phyloP scores from a whole-genome alignment of 2,329 filamentous ascomycete species.

The Thyridium curvatum region DNA sequence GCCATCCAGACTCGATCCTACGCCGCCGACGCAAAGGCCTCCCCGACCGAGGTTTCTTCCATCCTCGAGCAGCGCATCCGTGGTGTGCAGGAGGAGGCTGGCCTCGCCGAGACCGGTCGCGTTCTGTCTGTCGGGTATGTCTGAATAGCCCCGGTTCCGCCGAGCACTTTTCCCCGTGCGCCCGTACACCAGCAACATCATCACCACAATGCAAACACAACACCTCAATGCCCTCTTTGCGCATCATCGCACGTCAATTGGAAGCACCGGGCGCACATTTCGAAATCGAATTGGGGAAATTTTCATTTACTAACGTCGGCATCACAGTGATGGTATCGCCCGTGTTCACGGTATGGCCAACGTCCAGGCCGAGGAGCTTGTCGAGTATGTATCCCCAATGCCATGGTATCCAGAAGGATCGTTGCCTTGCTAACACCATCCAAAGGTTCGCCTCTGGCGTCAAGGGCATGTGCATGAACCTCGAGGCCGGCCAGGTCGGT shows the following conservation, averaged over 20 bases:
- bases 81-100: constrained; percentile 94
- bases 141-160: constrained; percentile 8
- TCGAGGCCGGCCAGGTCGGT: constrained; percentile 99
- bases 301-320: constrained; percentile 17
- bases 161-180: no score
- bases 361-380: constrained; percentile 99
- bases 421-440: constrained; percentile 12
- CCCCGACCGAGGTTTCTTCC: constrained; percentile 96
- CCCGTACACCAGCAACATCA: constrained; percentile 2
- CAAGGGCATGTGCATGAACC: constrained; percentile 99
- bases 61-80: constrained; percentile 99
- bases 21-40: constrained; percentile 87
- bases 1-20: constrained; percentile 76
- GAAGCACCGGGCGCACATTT: no score
- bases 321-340: constrained; percentile 94
- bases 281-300: no score
- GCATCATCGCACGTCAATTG: background rate
- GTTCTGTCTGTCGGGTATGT: constrained; percentile 98
- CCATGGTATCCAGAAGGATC: no score
- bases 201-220: constrained; percentile 4
- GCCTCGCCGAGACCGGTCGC: constrained; percentile 96
- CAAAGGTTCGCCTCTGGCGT: constrained; percentile 95
- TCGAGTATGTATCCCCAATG: constrained; percentile 68
- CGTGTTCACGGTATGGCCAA: constrained; percentile 99
- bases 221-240: no score